Evolutionary conservation across 208 protist species (phyloP).

Genomic region (Porcisia deanei): DNA sequence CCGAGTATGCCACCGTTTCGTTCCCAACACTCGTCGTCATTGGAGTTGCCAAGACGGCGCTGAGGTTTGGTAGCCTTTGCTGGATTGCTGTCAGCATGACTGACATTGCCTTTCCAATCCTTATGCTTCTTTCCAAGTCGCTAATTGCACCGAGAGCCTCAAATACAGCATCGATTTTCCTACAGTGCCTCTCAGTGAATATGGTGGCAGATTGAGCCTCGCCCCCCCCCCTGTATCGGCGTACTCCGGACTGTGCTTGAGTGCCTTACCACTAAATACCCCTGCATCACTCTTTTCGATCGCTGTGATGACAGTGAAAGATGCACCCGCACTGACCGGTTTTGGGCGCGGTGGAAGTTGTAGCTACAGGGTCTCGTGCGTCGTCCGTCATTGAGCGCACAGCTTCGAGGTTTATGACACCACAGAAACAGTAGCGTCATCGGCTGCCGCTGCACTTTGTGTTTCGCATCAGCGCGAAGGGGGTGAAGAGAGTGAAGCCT

Average conservation of each 20-base stretch:
- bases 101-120: constrained; percentile 37
- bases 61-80: constrained; percentile 65
- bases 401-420: constrained; percentile 41
- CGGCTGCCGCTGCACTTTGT: constrained; percentile 45
- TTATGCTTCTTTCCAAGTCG: constrained; percentile 64
- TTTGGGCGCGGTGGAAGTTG: neutral
- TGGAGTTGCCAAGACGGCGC: constrained; percentile 69
- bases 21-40: constrained; percentile 21
- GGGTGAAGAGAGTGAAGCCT: constrained; percentile 58
- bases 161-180: constrained; percentile 61
- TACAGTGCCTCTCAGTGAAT: constrained; percentile 57
- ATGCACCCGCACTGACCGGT: constrained; percentile 1
- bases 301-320: neutral
- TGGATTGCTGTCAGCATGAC: constrained; percentile 49
- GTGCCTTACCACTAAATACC: neutral
- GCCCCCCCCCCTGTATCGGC: constrained; percentile 38
- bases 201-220: constrained; percentile 4
- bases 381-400: constrained; percentile 4
- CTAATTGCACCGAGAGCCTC: constrained; percentile 65
- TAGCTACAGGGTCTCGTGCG: neutral
- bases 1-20: constrained; percentile 14
- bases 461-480: constrained; percentile 30
- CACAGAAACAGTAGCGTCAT: constrained; percentile 64
- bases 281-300: neutral
- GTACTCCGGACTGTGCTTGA: constrained; percentile 45